Evolutionary conservation across 495 filamentous ascomycete genomes (phyloP), one percentile per base, ranked within the genome.

Genomic region (Penicillium simplicissimum): DNA sequence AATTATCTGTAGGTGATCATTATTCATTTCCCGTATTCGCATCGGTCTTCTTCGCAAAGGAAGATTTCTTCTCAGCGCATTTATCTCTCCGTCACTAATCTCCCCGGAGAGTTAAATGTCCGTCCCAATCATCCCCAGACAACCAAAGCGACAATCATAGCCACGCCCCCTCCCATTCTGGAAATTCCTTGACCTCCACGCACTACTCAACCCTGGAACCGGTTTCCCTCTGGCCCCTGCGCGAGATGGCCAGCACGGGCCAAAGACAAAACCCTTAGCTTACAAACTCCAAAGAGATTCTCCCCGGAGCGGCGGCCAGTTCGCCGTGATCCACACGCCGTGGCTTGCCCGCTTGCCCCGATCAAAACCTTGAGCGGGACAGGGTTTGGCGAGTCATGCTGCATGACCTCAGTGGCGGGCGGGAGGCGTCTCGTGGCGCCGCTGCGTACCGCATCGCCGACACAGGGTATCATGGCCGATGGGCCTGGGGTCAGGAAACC

Each of bases 391-490:
- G 52, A 57, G n/a, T 36, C 43, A 36, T 48, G 55, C 28, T n/a
- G 51, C 15, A 59, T 69, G 67, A 69, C 56, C 49, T 67, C 64
- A 62, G 64, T 55, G 67, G 67, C 67, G 55, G 55, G 17, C 64
- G 64, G 67, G 58, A 69, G 58, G 67, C 49, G 61, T 58, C 67
- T 58, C 47, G 47, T 57, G 59, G 59, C 49, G 47, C 52, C 47
- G 42, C 36, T 52, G 40, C 23, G 55, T 57, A 57, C 42, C 58
- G 33, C 38, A 17, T 31, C 17, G 19, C 31, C n/a, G 8, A 3
- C 14, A 7, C 14, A 49, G 28, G 42, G 57, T 19, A 25, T 52
- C 45, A 52, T 35, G 33, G 49, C 17, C 11, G 23, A 38, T 28
- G 17, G 28, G 28, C 28, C 0, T 31, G 28, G 28, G 28, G 6